Base-by-base conservation (phyloP, 2,329 filamentous ascomycete genomes). In the Aureobasidium pullulans region DNA sequence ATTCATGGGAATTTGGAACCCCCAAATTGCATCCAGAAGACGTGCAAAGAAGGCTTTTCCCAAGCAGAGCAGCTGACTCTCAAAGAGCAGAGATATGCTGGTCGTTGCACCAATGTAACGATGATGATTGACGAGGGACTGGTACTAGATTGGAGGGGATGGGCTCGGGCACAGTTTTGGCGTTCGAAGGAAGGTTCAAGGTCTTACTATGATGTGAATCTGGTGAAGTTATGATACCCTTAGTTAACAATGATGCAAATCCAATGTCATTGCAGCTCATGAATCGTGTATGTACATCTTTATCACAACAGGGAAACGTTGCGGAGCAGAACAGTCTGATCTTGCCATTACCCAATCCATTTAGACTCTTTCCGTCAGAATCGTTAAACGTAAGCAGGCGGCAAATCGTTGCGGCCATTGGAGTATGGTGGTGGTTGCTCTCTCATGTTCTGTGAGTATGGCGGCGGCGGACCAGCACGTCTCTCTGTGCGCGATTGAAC, bases 1-100 rank as follows among this genome's bases (percentile, higher is more conserved):
- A 32, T 86, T 86, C 66, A 75, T 81, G 15, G 84, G 84, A 0
- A 75, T 84, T 19, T 86, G 84, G 84, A 84, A 74, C 61, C 77
- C 79, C 15, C 75, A 77, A 60, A 65, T 82, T 58, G 84, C 84
- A 42, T 71, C 68, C 66, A 71, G 75, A 72, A 69, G 77, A 67
- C 66, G 79, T 70, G 66, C 73, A 64, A 65, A 61, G 62, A 71
- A 65, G 40, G 29, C 39, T 59, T 64, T 66, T 19, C 36, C 60
- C 53, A 60, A 58, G 13, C 36, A 60, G 59, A 57, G 60, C 57
- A 42, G 37, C 13, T 59, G 56, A 59, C 31, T 34, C 29, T 56
- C 39, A n/a, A 46, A 46, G 52, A 46, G 29, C 13, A 46, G 5
- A 10, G 39, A 19, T 13, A 29, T 31, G 11, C 40, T 56, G 16